These are phyloP conservation scores for Colletotrichum camelliae DNA, from an alignment of 2,329 filamentous ascomycete species.

Conservation along the genomic window DNA sequence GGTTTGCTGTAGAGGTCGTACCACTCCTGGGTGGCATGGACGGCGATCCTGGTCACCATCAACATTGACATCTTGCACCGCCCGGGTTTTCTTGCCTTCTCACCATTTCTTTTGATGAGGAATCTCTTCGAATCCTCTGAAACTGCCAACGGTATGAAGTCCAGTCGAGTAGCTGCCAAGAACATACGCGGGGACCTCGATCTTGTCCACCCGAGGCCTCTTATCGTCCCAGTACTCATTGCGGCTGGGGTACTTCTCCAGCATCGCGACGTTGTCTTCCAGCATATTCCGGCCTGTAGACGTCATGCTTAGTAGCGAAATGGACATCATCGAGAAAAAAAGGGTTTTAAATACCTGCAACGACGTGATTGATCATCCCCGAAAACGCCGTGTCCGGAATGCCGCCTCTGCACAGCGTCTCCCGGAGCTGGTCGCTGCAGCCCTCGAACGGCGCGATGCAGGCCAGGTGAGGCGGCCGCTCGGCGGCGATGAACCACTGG, in stretches of 20 bases:
- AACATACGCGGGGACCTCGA: background rate
- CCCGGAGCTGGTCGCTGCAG: background rate
- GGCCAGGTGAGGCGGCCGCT: background rate
- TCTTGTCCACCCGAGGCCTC: background rate
- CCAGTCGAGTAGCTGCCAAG: background rate
- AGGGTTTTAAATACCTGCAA: background rate
- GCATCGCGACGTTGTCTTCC: background rate
- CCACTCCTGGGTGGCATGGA: slow-evolving; percentile 33
- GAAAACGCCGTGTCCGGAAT: background rate
- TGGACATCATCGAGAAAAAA: too few species aligned
- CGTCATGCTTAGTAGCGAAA: too few species aligned
- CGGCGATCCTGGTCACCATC: background rate
- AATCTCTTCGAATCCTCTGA: slow-evolving; percentile 2
- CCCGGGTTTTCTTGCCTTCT: too few species aligned
- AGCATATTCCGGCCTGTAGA: background rate
- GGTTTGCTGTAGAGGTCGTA: slow-evolving; percentile 29
- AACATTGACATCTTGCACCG: background rate
- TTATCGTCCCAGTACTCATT: slow-evolving; percentile 1
- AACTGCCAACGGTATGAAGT: slow-evolving; percentile 1
- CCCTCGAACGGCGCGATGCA: background rate
- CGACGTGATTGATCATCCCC: background rate
- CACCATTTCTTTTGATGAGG: slow-evolving; percentile 6
- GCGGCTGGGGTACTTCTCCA: background rate
- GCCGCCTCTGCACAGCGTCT: background rate
- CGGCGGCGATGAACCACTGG: slow-evolving; percentile 1